Conservation (phyloP, 257 asterid species). For the Agastache rugosa region DNA sequence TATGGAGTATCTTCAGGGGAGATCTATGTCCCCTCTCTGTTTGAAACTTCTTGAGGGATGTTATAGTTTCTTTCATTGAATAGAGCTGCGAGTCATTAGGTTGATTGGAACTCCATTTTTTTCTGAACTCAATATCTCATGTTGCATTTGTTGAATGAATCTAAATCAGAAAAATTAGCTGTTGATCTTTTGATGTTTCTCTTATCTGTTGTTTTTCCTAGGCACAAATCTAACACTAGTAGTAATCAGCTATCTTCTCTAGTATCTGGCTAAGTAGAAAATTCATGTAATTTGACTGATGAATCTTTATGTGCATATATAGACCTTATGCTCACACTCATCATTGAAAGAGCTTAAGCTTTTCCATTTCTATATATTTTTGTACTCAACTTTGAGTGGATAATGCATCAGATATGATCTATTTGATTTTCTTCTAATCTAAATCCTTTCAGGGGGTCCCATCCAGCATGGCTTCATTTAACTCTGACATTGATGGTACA, state of each 20-base stretch:
- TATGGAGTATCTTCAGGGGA: background rate
- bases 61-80: constrained; percentile 13
- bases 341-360: background rate
- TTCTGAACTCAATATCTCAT: background rate
- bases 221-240: background rate
- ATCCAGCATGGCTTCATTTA: constrained; percentile 49
- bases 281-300: background rate
- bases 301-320: background rate
- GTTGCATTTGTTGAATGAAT: constrained; percentile 2
- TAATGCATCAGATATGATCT: background rate
- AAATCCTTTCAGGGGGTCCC: constrained; percentile 51
- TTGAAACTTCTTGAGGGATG: background rate
- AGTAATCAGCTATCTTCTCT: background rate
- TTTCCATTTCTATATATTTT: background rate
- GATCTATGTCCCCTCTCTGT: too few species aligned
- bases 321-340: background rate
- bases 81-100: constrained; percentile 15
- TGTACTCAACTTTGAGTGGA: background rate
- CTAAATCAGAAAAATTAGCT: background rate
- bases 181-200: background rate
- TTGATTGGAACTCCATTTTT: background rate
- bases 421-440: constrained; percentile 27
- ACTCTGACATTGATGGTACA: constrained; percentile 49
- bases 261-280: background rate
- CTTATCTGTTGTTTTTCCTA: background rate